Evolutionary conservation across 306 rosid genomes (phyloP).

Genomic region (Psophocarpus tetragonolobus): DNA sequence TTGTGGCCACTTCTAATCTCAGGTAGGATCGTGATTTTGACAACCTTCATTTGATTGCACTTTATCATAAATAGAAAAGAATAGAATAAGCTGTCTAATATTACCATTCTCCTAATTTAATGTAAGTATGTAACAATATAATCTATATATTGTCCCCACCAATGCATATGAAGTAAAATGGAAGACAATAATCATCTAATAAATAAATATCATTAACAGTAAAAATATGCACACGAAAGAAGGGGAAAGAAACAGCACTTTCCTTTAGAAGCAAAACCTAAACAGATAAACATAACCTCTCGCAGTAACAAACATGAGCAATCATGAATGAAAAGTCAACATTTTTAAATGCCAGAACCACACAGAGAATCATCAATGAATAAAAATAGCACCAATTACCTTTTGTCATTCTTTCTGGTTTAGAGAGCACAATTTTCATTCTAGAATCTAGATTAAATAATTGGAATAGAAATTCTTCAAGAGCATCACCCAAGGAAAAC

Average conservation of each 20-base stretch:
- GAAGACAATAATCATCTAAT: slow-evolving; percentile 19
- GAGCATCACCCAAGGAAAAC: slow-evolving; percentile 38
- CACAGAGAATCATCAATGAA: slow-evolving; percentile 15
- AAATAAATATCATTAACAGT: slow-evolving; percentile 8
- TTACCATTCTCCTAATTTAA: slow-evolving; percentile 10
- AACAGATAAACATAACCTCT: slow-evolving; percentile 19
- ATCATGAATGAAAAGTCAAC: slow-evolving; percentile 15
- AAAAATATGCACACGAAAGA: slow-evolving; percentile 24
- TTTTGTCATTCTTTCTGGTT: slow-evolving; percentile 18
- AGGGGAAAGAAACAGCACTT: background rate
- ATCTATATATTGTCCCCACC: slow-evolving; percentile 19
- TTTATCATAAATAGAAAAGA: background rate
- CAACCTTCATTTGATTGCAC: slow-evolving; percentile 14
- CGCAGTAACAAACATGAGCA: slow-evolving; percentile 12
- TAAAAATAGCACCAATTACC: slow-evolving; percentile 6
- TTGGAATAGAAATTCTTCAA: slow-evolving; percentile 26
- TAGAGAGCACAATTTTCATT: slow-evolving; percentile 14
- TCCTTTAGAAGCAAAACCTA: slow-evolving; percentile 19
- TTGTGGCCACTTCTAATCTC: background rate
- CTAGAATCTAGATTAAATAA: slow-evolving; percentile 1
- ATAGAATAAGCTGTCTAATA: slow-evolving; percentile 15
- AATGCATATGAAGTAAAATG: slow-evolving; percentile 19
- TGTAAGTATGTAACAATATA: slow-evolving; percentile 20
- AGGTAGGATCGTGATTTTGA: background rate
- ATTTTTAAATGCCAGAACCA: slow-evolving; percentile 5